Evolutionary conservation across 2,329 filamentous ascomycete genomes (phyloP), one percentile per base, ranked within the genome.

Genomic region (Penicillium sclerotigenum): DNA sequence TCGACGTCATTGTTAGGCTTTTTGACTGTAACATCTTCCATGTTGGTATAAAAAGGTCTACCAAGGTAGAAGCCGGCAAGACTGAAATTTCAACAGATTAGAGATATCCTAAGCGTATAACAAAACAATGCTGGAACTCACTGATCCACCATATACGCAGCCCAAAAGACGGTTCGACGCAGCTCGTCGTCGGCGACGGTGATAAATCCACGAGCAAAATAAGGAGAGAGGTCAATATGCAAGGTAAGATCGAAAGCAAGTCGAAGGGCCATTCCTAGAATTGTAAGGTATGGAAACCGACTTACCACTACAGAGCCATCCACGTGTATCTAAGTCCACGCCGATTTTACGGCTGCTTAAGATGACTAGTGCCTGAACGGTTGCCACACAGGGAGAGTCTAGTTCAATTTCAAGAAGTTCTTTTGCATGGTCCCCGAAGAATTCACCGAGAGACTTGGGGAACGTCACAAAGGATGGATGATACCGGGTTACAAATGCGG

Each of bases 251-350:
- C 69, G 38, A 74, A 72, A 11, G 70, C 61, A 36, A 75, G 63
- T 40, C 72, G 60, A 56, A 73, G 68, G 5, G 72, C 68, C 72
- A 73, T 74, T 37, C 65, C 70, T 70, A 24, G 33, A 31, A 43
- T 36, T 47, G 28, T 47, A 31, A 28, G n/a, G 13, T 10, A 47
- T 37, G 31, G 1, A 52, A 29, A 2, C 11, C 4, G 8, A 51
- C 60, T 16, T 66, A 77, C 76, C 67, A 65, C 73, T 64, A 45
- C 73, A 77, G 6, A 79, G 62, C 76, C 75, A 78, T 6, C 73
- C 74, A 36, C 76, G 67, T 8, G 74, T 68, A 55, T 76, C 74
- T 10, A 73, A 69, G 20, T 59, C 69, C 54, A 58, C 68, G 13
- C 68, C 75, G 29, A 69, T 69, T 50, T 79, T 77, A 46, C 73